A percentile compares a stretch with the other conserved stretches of the same genome.
Evolutionary conservation across 441 rosid species (phyloP).

Genomic region (Pelargonium australe): DNA sequence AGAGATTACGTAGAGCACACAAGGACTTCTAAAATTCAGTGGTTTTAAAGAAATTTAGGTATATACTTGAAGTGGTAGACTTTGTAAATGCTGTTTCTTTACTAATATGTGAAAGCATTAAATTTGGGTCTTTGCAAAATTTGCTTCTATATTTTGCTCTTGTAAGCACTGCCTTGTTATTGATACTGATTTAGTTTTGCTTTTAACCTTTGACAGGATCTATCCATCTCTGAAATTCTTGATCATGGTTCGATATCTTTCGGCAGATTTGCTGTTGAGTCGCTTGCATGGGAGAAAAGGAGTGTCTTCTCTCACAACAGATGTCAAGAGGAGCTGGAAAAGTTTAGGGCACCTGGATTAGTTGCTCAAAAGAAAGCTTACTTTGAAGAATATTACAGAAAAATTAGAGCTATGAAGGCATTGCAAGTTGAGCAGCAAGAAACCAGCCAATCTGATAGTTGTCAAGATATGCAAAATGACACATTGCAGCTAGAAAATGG

Average conservation of each 20-base stretch:
- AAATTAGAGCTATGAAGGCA: slow-evolving; percentile 29
- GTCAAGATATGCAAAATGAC: slow-evolving; percentile 9
- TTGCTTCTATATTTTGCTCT: background rate
- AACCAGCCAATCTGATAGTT: slow-evolving; percentile 10
- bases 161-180: background rate
- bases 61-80: background rate
- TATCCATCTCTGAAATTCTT: slow-evolving; percentile 16
- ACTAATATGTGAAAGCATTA: too few relatives aligned
- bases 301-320: slow-evolving; percentile 33
- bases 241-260: slow-evolving; percentile 31
- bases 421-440: slow-evolving; percentile 24
- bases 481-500: background rate
- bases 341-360: slow-evolving; percentile 32
- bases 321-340: slow-evolving; percentile 34
- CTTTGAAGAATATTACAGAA: slow-evolving; percentile 36
- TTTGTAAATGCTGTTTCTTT: background rate
- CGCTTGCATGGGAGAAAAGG: slow-evolving; percentile 39
- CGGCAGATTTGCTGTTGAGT: slow-evolving; percentile 31
- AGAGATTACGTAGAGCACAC: too few relatives aligned
- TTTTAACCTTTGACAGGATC: slow-evolving; percentile 13
- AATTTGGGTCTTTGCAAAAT: background rate
- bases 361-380: slow-evolving; percentile 43
- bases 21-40: background rate
- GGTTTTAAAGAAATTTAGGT: background rate
- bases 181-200: background rate